A percentile compares a stretch with the other conserved stretches of the same genome.
These are phyloP conservation scores for Solanum commersonii DNA, from an alignment of 257 asterid species.

Conservation along the genomic window DNA sequence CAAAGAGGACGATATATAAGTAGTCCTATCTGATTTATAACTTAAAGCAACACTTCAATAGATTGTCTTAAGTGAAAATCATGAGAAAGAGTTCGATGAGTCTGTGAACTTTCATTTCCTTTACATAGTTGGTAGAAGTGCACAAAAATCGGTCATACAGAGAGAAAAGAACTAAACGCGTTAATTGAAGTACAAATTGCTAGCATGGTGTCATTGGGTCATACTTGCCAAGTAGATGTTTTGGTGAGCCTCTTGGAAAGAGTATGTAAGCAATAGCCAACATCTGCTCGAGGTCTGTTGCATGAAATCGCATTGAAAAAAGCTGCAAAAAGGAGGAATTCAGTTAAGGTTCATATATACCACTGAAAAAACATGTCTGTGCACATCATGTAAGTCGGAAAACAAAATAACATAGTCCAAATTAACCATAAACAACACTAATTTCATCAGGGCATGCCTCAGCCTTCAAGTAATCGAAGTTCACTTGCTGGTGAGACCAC, in stretches of 20 bases:
- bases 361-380: neutral
- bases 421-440: neutral
- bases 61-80: neutral
- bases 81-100: neutral
- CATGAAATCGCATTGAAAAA: slow-evolving; percentile 58
- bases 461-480: neutral
- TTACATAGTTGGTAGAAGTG: too few species aligned
- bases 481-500: neutral
- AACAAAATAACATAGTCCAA: neutral
- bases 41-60: neutral
- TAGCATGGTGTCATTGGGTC: slow-evolving; percentile 8
- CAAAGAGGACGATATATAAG: neutral
- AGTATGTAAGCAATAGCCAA: slow-evolving; percentile 55
- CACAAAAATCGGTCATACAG: neutral
- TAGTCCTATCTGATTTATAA: neutral
- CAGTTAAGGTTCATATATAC: too few species aligned
- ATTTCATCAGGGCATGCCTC: neutral
- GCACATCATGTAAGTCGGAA: neutral
- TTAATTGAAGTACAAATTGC: neutral
- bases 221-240: slow-evolving; percentile 71
- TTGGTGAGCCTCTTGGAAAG: slow-evolving; percentile 64
- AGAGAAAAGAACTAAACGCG: neutral
- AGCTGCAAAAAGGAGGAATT: slow-evolving; percentile 23
- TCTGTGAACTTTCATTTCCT: too few species aligned
- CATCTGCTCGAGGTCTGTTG: slow-evolving; percentile 75